Conservation (phyloP, 805 yeast genomes). For the Candida odintsovae region DNA sequence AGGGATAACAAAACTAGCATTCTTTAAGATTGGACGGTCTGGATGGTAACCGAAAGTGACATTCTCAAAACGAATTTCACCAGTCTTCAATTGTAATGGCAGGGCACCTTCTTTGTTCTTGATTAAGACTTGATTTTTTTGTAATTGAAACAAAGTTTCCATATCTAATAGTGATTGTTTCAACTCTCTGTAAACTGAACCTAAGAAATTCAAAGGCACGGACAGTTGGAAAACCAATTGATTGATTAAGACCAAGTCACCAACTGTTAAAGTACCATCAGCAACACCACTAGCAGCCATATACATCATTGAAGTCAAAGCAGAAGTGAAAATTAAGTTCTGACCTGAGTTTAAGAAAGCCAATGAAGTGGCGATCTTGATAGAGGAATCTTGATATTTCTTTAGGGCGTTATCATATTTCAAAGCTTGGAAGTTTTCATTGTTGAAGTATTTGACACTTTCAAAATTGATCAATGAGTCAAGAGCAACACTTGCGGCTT, state of each 20-base stretch:
- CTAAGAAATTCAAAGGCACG: slow-evolving; percentile 90
- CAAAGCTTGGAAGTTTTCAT: slow-evolving; percentile 72
- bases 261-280: slow-evolving; percentile 76
- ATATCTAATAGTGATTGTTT: slow-evolving; percentile 90
- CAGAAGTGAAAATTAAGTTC: slow-evolving; percentile 75
- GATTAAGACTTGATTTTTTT: slow-evolving; percentile 65
- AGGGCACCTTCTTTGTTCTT: slow-evolving; percentile 58
- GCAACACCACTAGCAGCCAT: slow-evolving; percentile 96
- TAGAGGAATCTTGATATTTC: slow-evolving; percentile 61
- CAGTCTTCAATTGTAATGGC: slow-evolving; percentile 43
- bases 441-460: slow-evolving; percentile 90
- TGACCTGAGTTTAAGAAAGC: slow-evolving; percentile 79
- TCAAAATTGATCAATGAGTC: slow-evolving; percentile 94
- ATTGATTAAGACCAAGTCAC: slow-evolving; percentile 90
- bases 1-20: slow-evolving; percentile 81
- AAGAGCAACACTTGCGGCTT: slow-evolving; percentile 91
- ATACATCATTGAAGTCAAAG: slow-evolving; percentile 95
- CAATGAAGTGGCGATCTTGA: slow-evolving; percentile 78
- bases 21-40: slow-evolving; percentile 75
- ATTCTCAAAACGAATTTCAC: slow-evolving; percentile 83
- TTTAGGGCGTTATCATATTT: slow-evolving; percentile 74
- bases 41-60: slow-evolving; percentile 91
- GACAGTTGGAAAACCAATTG: slow-evolving; percentile 94
- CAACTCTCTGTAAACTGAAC: slow-evolving; percentile 91
- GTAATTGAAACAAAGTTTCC: slow-evolving; percentile 89